A percentile compares a stretch with the other conserved stretches of the same genome.
Conservation (phyloP, 1,139 yeast species). For the Taiozyma sp. region DNA sequence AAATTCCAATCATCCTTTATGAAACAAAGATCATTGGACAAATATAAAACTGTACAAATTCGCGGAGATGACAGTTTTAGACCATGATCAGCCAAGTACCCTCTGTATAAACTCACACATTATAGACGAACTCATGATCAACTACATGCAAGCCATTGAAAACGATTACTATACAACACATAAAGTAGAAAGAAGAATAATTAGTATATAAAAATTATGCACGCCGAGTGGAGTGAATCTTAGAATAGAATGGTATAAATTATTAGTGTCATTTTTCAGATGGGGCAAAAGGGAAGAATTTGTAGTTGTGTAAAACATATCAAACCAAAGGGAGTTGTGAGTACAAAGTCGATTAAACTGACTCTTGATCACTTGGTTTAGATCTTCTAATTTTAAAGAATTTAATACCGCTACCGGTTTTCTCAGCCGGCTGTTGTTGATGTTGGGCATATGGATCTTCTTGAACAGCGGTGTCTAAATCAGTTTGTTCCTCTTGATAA, state of each 20-base stretch:
- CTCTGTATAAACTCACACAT: too few relatives aligned
- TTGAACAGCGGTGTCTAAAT: constrained; percentile 10
- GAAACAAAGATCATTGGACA: too few relatives aligned
- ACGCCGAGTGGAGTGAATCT: not conserved
- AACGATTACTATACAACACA: not conserved
- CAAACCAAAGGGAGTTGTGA: not conserved
- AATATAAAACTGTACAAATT: too few relatives aligned
- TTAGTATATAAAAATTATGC: not conserved
- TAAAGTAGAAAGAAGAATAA: not conserved
- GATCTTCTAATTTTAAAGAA: constrained; percentile 70
- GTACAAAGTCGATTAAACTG: constrained; percentile 33
- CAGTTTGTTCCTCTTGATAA: constrained; percentile 8
- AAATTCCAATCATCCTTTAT: too few relatives aligned
- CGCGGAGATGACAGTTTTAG: too few relatives aligned
- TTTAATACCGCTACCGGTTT: constrained; percentile 59
- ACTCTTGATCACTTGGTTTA: constrained; percentile 51
- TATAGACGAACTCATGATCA: too few relatives aligned
- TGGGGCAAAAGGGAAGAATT: not conserved
- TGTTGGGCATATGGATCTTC: constrained; percentile 22
- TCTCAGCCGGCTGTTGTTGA: constrained; percentile 24
- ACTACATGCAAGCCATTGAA: not conserved
- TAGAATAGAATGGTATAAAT: not conserved
- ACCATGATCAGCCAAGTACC: too few relatives aligned
- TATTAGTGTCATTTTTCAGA: not conserved
- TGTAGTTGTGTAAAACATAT: not conserved